These are phyloP conservation scores for Botryosphaeria agaves DNA, from an alignment of 2,329 filamentous ascomycete genomes.

Conservation along the genomic window DNA sequence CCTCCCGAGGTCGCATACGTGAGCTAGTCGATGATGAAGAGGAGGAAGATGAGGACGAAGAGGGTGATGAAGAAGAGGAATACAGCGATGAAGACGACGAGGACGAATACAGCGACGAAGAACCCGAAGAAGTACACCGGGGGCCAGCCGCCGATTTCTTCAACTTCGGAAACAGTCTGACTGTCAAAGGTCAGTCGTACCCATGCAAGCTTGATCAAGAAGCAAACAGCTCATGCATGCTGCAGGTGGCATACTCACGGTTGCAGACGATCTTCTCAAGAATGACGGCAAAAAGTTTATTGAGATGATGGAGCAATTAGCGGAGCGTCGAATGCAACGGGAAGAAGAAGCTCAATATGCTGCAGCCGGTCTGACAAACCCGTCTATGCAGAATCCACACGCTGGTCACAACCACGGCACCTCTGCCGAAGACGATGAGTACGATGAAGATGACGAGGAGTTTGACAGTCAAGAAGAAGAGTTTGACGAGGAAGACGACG, in stretches of 20 bases:
- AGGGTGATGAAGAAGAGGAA: constrained; percentile 36
- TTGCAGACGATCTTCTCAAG: constrained; percentile 94
- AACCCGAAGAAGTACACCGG: constrained; percentile 45
- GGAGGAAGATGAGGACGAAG: constrained; percentile 34
- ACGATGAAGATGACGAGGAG: constrained; percentile 60
- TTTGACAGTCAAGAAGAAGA: constrained; percentile 46
- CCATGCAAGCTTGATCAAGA: neutral
- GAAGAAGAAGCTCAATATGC: constrained; percentile 74
- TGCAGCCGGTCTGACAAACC: constrained; percentile 39
- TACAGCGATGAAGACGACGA: constrained; percentile 44
- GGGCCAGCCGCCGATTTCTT: constrained; percentile 72
- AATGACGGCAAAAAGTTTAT: constrained; percentile 99
- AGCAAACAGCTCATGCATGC: constrained; percentile 16
- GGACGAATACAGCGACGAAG: constrained; percentile 45
- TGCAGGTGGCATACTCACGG: constrained; percentile 90
- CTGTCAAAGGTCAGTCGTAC: constrained; percentile 55
- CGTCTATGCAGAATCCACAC: constrained; percentile 25
- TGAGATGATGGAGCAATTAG: constrained; percentile 99
- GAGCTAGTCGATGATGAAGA: constrained; percentile 45
- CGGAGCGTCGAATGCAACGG: constrained; percentile 90
- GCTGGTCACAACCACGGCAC: constrained; percentile 50
- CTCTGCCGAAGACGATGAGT: constrained; percentile 58
- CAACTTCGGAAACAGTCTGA: constrained; percentile 92
- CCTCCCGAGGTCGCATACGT: constrained; percentile 58
- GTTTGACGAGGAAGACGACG: constrained; percentile 46